Conservation (phyloP, 768 basidiomycete genomes). For the Baorangia bicolor region DNA sequence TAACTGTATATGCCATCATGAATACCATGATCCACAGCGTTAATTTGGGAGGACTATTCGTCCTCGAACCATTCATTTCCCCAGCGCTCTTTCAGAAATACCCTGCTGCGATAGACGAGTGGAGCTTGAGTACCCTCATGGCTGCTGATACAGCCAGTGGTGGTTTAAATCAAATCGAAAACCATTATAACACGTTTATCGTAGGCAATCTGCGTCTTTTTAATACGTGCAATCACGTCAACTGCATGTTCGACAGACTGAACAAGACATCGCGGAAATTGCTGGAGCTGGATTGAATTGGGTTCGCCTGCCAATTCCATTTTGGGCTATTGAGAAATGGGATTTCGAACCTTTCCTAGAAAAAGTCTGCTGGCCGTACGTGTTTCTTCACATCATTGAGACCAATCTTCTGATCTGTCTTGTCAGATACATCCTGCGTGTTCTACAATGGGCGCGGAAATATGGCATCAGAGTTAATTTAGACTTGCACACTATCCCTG, state of each 20-base stretch:
- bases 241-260: conserved; percentile 52
- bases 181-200: conserved; percentile 83
- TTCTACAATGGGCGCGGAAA: conserved; percentile 82
- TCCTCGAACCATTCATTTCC: conserved; percentile 76
- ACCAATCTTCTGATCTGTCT: conserved; percentile 1
- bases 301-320: conserved; percentile 77
- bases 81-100: conserved; percentile 65
- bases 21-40: conserved; percentile 39
- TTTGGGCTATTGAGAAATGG: conserved; percentile 83
- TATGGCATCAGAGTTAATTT: conserved; percentile 84
- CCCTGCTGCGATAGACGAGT: conserved; percentile 58
- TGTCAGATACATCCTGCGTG: conserved; percentile 66
- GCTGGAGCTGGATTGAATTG: conserved; percentile 87
- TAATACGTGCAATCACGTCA: background rate
- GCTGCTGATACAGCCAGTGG: conserved; percentile 60
- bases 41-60: conserved; percentile 75
- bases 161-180: conserved; percentile 64
- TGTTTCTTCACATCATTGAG: conserved; percentile 4
- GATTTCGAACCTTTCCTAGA: conserved; percentile 74
- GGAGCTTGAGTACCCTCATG: conserved; percentile 65
- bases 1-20: conserved; percentile 1
- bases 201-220: conserved; percentile 41
- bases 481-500: conserved; percentile 79
- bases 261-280: conserved; percentile 86
- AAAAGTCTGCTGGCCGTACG: conserved; percentile 71